Evolutionary conservation across 345 rosid genomes (phyloP).

Genomic region (Salix viminalis): DNA sequence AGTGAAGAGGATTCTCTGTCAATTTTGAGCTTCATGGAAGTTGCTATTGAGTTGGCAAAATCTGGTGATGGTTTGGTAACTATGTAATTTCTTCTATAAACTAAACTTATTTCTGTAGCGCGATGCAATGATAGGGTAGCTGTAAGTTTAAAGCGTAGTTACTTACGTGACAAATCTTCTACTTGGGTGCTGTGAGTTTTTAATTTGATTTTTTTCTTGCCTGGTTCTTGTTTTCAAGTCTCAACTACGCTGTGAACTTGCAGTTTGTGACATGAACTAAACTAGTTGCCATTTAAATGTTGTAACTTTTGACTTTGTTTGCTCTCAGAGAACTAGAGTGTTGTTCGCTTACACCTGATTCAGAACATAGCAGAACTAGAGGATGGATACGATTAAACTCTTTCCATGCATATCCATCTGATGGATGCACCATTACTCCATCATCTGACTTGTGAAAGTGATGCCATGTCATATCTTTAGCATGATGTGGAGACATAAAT

Average conservation of each 20-base stretch:
- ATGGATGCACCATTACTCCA: too few species aligned
- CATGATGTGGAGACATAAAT: too few species aligned
- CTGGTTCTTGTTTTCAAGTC: not conserved
- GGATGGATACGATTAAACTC: too few species aligned
- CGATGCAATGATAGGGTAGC: not conserved
- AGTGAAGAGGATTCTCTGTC: conserved; percentile 54
- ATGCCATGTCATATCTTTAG: too few species aligned
- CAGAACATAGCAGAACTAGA: too few species aligned
- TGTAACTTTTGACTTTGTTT: not conserved
- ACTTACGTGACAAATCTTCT: not conserved
- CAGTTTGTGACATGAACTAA: not conserved
- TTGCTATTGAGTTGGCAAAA: conserved; percentile 52
- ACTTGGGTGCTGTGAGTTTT: not conserved
- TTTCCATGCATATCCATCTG: too few species aligned
- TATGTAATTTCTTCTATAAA: conserved; percentile 5
- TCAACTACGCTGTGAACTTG: not conserved
- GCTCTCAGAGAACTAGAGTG: not conserved
- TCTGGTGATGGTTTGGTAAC: conserved; percentile 55
- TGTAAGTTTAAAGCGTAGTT: not conserved
- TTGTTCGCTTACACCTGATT: not conserved
- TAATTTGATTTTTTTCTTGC: too few species aligned
- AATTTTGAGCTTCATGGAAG: conserved; percentile 54
- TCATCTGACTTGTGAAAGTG: too few species aligned
- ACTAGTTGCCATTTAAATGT: not conserved
- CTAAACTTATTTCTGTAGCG: not conserved